Evolutionary conservation across 148 eudicot species (phyloP).

Genomic region (Tetragonia tetragonoides): DNA sequence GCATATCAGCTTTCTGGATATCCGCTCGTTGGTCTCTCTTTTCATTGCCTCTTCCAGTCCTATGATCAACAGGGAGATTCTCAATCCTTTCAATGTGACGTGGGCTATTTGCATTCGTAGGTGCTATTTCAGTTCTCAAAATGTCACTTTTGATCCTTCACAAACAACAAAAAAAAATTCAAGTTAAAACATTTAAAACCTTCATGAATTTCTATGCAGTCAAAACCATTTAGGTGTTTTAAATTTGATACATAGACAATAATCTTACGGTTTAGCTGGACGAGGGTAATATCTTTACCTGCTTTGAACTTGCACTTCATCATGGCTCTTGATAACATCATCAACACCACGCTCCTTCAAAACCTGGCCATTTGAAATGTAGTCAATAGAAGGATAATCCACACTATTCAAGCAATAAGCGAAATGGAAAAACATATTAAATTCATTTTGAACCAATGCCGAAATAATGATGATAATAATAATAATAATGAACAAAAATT

Average conservation of each 20-base stretch:
- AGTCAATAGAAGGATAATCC: conserved; percentile 12
- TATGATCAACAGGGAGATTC: conserved; percentile 40
- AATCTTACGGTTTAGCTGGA: background rate
- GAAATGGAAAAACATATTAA: background rate
- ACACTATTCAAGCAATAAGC: background rate
- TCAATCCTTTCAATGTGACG: conserved; percentile 47
- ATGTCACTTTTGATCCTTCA: conserved; percentile 54
- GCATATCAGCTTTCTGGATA: conserved; percentile 48
- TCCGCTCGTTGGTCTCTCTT: conserved; percentile 51
- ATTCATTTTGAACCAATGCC: background rate
- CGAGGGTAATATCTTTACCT: conserved; percentile 40
- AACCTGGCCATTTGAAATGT: conserved; percentile 40
- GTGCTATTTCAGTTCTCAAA: conserved; percentile 34
- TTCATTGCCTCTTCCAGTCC: conserved; percentile 41
- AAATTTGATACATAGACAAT: background rate
- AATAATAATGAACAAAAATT: too few relatives aligned
- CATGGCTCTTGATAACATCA: conserved; percentile 43
- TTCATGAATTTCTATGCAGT: background rate
- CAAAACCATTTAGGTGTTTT: background rate
- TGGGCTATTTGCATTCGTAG: conserved; percentile 32
- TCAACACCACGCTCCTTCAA: conserved; percentile 68
- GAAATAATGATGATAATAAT: background rate
- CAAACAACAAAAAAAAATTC: background rate
- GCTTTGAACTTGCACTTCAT: conserved; percentile 38
- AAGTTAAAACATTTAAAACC: background rate